A percentile compares a stretch with the other conserved stretches of the same genome.
phyloP scores from a whole-genome alignment of 805 yeast species.

The Candida railenensis region DNA sequence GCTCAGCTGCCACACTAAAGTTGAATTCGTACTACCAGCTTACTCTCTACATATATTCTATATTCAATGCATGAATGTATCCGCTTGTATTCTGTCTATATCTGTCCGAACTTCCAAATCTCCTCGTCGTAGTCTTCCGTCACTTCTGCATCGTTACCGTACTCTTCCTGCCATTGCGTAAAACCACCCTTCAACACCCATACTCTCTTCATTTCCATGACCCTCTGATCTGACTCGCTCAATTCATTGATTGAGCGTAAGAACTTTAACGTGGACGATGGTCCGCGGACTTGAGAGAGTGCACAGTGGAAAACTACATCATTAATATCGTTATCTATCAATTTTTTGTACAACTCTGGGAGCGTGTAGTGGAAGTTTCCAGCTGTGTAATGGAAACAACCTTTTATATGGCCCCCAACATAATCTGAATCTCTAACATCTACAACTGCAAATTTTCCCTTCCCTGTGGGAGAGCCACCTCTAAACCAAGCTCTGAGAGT shows the following conservation, averaged over 20 bases:
- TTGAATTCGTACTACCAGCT: too few species aligned
- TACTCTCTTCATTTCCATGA: constrained; percentile 44
- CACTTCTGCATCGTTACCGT: constrained; percentile 62
- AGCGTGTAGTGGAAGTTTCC: constrained; percentile 37
- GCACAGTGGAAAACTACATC: constrained; percentile 89
- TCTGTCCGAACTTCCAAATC: constrained; percentile 27
- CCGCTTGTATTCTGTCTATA: not conserved
- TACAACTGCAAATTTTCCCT: constrained; percentile 52
- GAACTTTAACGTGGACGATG: constrained; percentile 72
- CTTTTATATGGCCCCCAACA: constrained; percentile 71
- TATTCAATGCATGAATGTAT: too few species aligned
- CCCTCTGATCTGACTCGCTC: constrained; percentile 20
- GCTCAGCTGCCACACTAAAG: too few species aligned
- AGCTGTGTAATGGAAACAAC: constrained; percentile 58
- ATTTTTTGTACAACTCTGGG: constrained; percentile 35
- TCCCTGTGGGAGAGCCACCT: constrained; percentile 35
- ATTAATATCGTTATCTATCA: constrained; percentile 30
- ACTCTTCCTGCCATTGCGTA: constrained; percentile 72
- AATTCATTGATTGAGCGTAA: constrained; percentile 42
- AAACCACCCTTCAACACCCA: constrained; percentile 86
- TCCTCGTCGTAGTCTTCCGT: constrained; percentile 51
- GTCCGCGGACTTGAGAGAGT: constrained; percentile 88
- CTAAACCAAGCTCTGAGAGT: constrained; percentile 48
- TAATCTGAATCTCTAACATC: constrained; percentile 87
- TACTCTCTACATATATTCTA: too few species aligned